Base-by-base conservation (phyloP, 345 rosid species). In the Cardiospermum halicacabum region DNA sequence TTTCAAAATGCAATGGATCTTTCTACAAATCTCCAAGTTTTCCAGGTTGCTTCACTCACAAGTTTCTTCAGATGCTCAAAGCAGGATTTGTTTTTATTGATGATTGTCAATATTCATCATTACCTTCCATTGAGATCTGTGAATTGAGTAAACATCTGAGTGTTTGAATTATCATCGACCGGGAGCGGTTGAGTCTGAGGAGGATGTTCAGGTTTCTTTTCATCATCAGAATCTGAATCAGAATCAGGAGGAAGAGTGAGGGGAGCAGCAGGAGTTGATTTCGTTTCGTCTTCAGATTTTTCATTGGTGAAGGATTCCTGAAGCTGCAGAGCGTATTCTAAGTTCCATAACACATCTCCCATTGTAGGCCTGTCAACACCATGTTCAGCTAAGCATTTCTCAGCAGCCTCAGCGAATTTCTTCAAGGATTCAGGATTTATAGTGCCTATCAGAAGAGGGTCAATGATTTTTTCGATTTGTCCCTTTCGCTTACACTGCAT, bases 301-400 rank as follows among this genome's bases (percentile, higher is more conserved):
- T 85, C 89, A 36, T 73, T 70, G 7, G 87, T 25, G 62, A 75
- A 86, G 0, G 88, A 76, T 68, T 86, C 92, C 69, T 89, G 92
- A 57, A 89, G 81, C 77, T 89, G 96, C 67, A 89, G 71, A 26
- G 96, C 92, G 70, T 80, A 84, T 54, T 88, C 96, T 71, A 88
- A 70, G 64, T 82, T 82, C 86, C 86, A 79, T 39, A 82, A 48
- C 11, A 82, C 86, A 63, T 82, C 86, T 63, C 86, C 86, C 86
- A 82, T 82, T n/a, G 80, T 68, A n/a, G 87, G 87, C 73, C 87
- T 75, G 58, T 82, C 87, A 0, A 77, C 84, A 1, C 87, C 87
- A 19, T 82, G 66, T 2, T 82, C 87, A 0, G 82, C 84, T 60
- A 82, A 50, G 72, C 87, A 82, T 58, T 82, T 82, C 70, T 80